Evolutionary conservation across 148 eudicot genomes (phyloP).

Genomic region (Heliosperma pusillum): DNA sequence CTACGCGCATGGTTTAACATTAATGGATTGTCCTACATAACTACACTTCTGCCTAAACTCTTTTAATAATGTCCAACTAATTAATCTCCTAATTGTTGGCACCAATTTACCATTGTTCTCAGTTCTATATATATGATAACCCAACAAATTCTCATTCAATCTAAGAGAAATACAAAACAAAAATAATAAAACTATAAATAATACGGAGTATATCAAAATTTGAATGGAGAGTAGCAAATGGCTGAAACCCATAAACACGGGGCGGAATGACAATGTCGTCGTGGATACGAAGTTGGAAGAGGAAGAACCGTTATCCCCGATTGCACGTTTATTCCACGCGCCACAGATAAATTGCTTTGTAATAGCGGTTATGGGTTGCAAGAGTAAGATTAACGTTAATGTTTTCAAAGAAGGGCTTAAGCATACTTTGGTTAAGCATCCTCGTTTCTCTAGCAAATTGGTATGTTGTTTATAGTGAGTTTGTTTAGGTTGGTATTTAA

Average conservation of each 20-base stretch:
- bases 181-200: no score
- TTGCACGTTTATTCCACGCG: conserved; percentile 40
- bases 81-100: no score
- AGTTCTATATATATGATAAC: no score
- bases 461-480: conserved; percentile 29
- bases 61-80: no score
- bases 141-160: no score
- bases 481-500: no score
- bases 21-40: no score
- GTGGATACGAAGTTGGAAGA: neutral
- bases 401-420: conserved; percentile 24
- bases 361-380: conserved; percentile 34
- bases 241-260: conserved; percentile 27
- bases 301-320: conserved; percentile 47
- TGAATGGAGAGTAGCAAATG: conserved; percentile 4
- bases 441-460: conserved; percentile 51
- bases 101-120: no score
- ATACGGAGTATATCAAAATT: no score
- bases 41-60: no score
- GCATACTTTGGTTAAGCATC: conserved; percentile 40
- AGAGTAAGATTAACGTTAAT: conserved; percentile 27
- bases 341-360: conserved; percentile 35
- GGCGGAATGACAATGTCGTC: neutral
- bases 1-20: no score
- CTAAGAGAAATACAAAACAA: no score